Conservation (phyloP, 2,329 filamentous ascomycete genomes). For the Dothiorella sarmentorum region DNA sequence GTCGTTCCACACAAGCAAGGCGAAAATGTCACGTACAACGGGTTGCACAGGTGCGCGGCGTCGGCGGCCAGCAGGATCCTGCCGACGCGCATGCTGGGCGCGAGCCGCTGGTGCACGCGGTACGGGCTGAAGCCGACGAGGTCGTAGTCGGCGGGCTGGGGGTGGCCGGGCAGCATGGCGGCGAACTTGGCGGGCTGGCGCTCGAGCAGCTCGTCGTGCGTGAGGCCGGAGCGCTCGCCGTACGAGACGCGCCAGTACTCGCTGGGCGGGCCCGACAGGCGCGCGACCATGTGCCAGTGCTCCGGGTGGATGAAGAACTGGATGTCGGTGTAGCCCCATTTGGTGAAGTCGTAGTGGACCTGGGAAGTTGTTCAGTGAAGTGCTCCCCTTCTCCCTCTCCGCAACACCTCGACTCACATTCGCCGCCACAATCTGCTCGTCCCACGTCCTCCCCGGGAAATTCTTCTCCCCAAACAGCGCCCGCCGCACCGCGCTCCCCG, state of each 20-base stretch:
- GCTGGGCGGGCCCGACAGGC: slow-evolving; percentile 45
- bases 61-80: slow-evolving; percentile 58
- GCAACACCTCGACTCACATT: slow-evolving; percentile 46
- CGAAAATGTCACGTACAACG: slow-evolving; percentile 38
- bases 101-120: slow-evolving; percentile 60
- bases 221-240: slow-evolving; percentile 54
- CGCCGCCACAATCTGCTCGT: slow-evolving; percentile 59
- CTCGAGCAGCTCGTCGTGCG: slow-evolving; percentile 50
- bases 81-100: slow-evolving; percentile 55
- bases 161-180: slow-evolving; percentile 57
- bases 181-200: slow-evolving; percentile 56
- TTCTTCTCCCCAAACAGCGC: slow-evolving; percentile 32
- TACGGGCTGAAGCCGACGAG: slow-evolving; percentile 58
- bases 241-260: slow-evolving; percentile 64
- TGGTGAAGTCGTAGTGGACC: slow-evolving; percentile 57
- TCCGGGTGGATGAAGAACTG: slow-evolving; percentile 62
- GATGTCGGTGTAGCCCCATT: slow-evolving; percentile 53
- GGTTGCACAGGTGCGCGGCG: slow-evolving; percentile 58
- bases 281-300: slow-evolving; percentile 61
- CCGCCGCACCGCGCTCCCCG: slow-evolving; percentile 32
- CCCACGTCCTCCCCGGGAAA: slow-evolving; percentile 59
- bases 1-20: too few relatives aligned
- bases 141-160: slow-evolving; percentile 56
- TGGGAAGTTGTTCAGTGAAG: slow-evolving; percentile 26
- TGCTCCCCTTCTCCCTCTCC: neutral